Evolutionary conservation across 1,139 yeast genomes (phyloP).

Genomic region (Ogataea hybrid): DNA sequence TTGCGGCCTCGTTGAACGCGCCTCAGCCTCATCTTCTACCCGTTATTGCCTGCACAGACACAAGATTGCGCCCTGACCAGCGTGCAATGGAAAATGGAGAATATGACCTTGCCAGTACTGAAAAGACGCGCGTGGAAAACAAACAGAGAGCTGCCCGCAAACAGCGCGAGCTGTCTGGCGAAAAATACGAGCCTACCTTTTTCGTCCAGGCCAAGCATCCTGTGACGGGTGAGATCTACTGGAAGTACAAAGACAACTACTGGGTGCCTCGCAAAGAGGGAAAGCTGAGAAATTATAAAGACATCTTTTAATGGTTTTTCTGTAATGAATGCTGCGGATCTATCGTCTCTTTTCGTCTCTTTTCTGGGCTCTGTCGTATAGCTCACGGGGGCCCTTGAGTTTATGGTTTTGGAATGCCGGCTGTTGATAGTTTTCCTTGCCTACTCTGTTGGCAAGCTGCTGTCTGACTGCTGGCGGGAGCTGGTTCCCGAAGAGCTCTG

Average conservation of each 20-base stretch:
- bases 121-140: conserved; percentile 84
- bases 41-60: conserved; percentile 86
- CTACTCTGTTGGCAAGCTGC: conserved; percentile 42
- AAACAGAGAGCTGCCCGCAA: conserved; percentile 84
- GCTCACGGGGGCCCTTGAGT: conserved; percentile 27
- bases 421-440: conserved; percentile 16
- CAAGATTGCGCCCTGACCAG: conserved; percentile 94
- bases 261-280: conserved; percentile 68
- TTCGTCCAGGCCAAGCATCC: conserved; percentile 73
- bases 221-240: conserved; percentile 72
- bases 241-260: conserved; percentile 73
- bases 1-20: conserved; percentile 88
- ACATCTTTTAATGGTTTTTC: conserved; percentile 41
- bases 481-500: conserved; percentile 19
- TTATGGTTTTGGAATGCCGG: conserved; percentile 19
- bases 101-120: conserved; percentile 84
- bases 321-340: not conserved
- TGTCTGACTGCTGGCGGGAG: conserved; percentile 32
- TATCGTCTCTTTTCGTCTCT: conserved; percentile 12
- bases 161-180: conserved; percentile 55
- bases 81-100: conserved; percentile 98
- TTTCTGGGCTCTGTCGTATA: conserved; percentile 19
- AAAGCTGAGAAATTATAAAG: conserved; percentile 47
- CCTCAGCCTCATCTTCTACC: conserved; percentile 49
- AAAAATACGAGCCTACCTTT: conserved; percentile 68